Evolutionary conservation across 345 rosid genomes (phyloP), one percentile per base, ranked within the genome.

Genomic region (Salix exigua): DNA sequence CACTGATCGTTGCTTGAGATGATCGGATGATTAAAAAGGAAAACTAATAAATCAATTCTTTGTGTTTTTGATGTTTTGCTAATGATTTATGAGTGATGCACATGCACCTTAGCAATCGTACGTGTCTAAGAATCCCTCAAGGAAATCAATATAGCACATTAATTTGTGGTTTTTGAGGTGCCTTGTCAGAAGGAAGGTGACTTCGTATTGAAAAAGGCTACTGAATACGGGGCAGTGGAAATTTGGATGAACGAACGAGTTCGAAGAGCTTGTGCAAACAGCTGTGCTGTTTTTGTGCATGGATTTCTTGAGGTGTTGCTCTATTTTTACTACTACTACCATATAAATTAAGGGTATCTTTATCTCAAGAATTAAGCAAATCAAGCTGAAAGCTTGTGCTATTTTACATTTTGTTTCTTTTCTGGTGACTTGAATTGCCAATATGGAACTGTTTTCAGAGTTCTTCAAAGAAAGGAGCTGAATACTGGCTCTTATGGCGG

Each of bases 221-320:
- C 96, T 71, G 96, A 93, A 78, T 93, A 89, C 66, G 99, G 99
- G 33, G 99, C 97, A 0, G 99, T 93, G 44, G 98, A 95, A 73
- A 95, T 95, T 79, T 95, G 99, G 99, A 95, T 95, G 97, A 95
- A 95, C 38, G 99, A 95, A 76, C 96, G 96, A 0, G 97, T 89
- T 67, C 90, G 99, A 55, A 89, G 99, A 87, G 99, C 99, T 79
- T 91, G 98, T 85, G 93, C 92, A 31, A 91, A 79, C 80, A 89
- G 98, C 81, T 96, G 98, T 87, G 99, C 99, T 79, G 92, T 88
- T 82, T 96, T 93, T 80, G 48, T 93, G 28, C 89, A 91, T 21
- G 98, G 98, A 66, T 96, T 96, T 88, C 88, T 89, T 31, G 99
- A 96, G 94, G 98, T 93, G 75, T 77, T 85, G 31, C 79, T 83